Evolutionary conservation across 345 rosid genomes (phyloP), one percentile per base, ranked within the genome.

Genomic region (Boechera retrofracta): DNA sequence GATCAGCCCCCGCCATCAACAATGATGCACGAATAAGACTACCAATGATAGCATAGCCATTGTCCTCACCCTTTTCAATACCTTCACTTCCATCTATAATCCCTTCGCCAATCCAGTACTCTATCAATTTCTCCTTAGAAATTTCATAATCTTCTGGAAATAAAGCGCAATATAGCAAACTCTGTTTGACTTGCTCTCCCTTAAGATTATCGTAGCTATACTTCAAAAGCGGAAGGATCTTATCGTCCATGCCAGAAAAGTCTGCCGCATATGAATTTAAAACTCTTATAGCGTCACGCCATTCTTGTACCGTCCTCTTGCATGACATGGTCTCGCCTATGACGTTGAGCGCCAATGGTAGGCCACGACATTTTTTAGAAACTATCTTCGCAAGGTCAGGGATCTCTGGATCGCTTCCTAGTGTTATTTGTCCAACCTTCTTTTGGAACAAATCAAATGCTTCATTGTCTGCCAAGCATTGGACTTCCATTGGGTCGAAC

Each of bases 281-380:
- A 24, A 73, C 78, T 36, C 38, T 4, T 12, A 79, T 24, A 0
- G 81, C 86, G 10, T 73, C 12, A 6, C n/a, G 33, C 90, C 88
- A 86, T 69, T 79, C 71, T 67, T 61, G 31, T 9, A 15, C 0
- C 38, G 52, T 71, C 53, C 2, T 62, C 36, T 72, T 72, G 31
- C 38, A 56, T 56, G 82, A 72, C 87, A 81, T 81, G 1, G 87
- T 67, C 41, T 69, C 76, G 1, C 83, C 85, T 48, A 81, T 58
- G 4, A 81, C 78, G 3, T 68, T 55, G 12, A 86, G 71, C 0
- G 88, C 88, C 39, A 84, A 53, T 0, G 89, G 88, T 71, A 86
- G 71, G 2, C 84, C 82, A 7, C 53, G 12, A 15, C 89, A 86
- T 60, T 71, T 80, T 31, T 6, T 28, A 5, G 71, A 73, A 58